These are phyloP conservation scores for Penicillium thymicola DNA, from an alignment of 2,329 filamentous ascomycete species.

Conservation along the genomic window DNA sequence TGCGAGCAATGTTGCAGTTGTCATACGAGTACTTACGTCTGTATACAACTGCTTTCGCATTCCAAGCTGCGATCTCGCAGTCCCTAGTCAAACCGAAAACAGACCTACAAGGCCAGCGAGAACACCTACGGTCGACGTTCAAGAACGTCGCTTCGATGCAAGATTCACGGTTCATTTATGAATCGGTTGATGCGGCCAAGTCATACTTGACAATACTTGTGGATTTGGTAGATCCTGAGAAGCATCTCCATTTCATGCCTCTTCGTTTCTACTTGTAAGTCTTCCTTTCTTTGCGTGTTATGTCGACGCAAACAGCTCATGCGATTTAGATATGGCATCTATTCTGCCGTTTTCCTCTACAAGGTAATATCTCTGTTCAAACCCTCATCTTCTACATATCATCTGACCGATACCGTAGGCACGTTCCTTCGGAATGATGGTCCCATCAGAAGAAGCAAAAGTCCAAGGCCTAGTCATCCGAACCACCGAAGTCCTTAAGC, in stretches of 20 bases:
- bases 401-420: slow-evolving; percentile 36
- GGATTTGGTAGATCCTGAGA: slow-evolving; percentile 57
- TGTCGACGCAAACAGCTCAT: slow-evolving; percentile 10
- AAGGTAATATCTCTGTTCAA: slow-evolving; percentile 45
- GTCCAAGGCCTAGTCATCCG: slow-evolving; percentile 57
- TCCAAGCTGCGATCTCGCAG: slow-evolving; percentile 64
- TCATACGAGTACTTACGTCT: slow-evolving; percentile 70
- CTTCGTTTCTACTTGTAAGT: slow-evolving; percentile 58
- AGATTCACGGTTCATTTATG: slow-evolving; percentile 65
- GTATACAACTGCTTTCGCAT: slow-evolving; percentile 73
- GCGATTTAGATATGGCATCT: slow-evolving; percentile 48
- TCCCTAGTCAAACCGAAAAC: slow-evolving; percentile 43
- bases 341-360: slow-evolving; percentile 63
- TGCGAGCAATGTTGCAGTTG: slow-evolving; percentile 65
- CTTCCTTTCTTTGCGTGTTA: background rate
- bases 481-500: slow-evolving; percentile 59
- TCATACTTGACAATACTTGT: slow-evolving; percentile 59
- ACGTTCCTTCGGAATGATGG: slow-evolving; percentile 58
- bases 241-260: slow-evolving; percentile 62
- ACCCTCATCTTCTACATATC: background rate
- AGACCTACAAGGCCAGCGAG: slow-evolving; percentile 35
- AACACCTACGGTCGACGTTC: slow-evolving; percentile 46
- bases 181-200: slow-evolving; percentile 63
- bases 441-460: slow-evolving; percentile 52
- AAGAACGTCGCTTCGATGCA: slow-evolving; percentile 58